phyloP scores from a whole-genome alignment of 1,139 yeast genomes.

The Candida sojae region DNA sequence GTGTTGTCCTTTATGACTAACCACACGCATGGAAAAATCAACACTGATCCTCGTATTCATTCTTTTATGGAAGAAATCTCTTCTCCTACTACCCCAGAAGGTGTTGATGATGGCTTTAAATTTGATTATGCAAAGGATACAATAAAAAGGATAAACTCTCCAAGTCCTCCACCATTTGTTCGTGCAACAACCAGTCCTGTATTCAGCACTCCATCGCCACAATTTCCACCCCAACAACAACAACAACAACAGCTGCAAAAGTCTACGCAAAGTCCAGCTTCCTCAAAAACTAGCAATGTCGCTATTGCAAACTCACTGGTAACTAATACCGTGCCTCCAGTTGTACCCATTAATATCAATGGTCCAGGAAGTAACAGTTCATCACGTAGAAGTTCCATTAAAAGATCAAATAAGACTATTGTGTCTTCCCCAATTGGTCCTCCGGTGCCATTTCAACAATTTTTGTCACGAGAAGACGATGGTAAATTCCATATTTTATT shows the following conservation, averaged over 20 bases:
- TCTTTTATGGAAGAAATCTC: slow-evolving; percentile 3
- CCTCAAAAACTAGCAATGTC: not conserved
- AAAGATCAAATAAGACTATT: slow-evolving; percentile 33
- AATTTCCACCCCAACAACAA: not conserved
- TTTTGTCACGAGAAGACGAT: slow-evolving; percentile 70
- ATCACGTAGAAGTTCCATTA: slow-evolving; percentile 23
- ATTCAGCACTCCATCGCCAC: slow-evolving; percentile 10
- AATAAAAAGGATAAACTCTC: slow-evolving; percentile 9
- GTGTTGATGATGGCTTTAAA: slow-evolving; percentile 8
- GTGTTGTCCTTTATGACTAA: slow-evolving; percentile 12
- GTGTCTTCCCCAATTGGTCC: slow-evolving; percentile 64
- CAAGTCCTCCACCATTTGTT: slow-evolving; percentile 16
- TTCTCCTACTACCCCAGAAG: slow-evolving; percentile 11
- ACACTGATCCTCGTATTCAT: slow-evolving; percentile 3
- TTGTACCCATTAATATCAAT: slow-evolving; percentile 24
- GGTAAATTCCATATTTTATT: slow-evolving; percentile 81
- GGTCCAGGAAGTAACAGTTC: slow-evolving; percentile 13
- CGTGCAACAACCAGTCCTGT: slow-evolving; percentile 4
- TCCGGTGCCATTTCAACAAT: slow-evolving; percentile 73
- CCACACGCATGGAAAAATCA: slow-evolving; percentile 2
- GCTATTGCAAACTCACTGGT: slow-evolving; percentile 2
- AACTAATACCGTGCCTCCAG: slow-evolving; percentile 2
- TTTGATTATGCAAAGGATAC: slow-evolving; percentile 8
- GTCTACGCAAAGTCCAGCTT: not conserved
- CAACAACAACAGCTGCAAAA: not conserved